Conservation (phyloP, 305 asterid genomes). For the Fraxinus nigra region DNA sequence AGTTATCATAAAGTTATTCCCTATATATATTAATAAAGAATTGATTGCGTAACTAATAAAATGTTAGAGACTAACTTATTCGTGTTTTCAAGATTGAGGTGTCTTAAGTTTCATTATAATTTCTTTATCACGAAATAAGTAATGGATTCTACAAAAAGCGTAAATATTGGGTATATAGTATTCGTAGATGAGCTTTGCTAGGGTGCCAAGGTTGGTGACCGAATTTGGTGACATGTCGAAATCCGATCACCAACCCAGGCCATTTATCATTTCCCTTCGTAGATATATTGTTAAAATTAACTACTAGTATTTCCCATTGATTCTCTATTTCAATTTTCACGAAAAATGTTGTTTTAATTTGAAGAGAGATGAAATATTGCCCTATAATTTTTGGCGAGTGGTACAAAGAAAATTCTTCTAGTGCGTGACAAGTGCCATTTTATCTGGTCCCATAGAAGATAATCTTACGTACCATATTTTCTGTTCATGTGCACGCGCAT, state of each 20-base stretch:
- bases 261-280: too few species aligned
- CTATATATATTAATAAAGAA: too few species aligned
- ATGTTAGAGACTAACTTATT: not conserved
- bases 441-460: not conserved
- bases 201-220: too few species aligned
- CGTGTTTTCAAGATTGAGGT: not conserved
- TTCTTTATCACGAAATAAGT: not conserved
- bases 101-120: not conserved
- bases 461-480: conserved; percentile 16
- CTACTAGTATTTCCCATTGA: too few species aligned
- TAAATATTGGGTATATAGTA: too few species aligned
- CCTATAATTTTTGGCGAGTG: not conserved
- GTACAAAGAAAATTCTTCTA: not conserved
- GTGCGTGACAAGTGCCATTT: not conserved
- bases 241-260: too few species aligned
- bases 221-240: too few species aligned
- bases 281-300: too few species aligned
- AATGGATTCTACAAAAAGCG: not conserved
- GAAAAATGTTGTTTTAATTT: too few species aligned
- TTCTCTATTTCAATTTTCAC: too few species aligned
- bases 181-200: too few species aligned
- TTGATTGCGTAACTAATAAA: not conserved
- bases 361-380: not conserved
- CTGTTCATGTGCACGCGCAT: conserved; percentile 40
- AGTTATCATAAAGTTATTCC: too few species aligned